phyloP scores from a whole-genome alignment of 75 land plant genomes.

The Pinus tabuliformis region DNA sequence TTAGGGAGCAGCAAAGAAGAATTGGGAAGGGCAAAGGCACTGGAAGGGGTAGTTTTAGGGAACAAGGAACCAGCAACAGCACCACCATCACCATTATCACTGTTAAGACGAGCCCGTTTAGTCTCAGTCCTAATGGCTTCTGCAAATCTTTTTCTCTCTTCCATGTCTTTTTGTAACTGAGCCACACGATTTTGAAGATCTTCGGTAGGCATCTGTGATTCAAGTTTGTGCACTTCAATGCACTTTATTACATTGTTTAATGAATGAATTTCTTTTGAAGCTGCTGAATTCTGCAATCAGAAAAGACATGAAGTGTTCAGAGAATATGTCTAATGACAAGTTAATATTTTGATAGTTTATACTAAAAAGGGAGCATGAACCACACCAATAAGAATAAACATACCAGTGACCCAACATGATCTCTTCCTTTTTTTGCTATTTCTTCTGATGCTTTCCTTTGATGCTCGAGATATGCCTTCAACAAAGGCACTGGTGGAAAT shows the following conservation, averaged over 20 bases:
- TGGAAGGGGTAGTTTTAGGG: neutral
- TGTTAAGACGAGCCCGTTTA: constrained; percentile 41
- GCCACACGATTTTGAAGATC: constrained; percentile 34
- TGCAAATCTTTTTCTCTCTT: constrained; percentile 30
- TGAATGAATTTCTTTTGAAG: constrained; percentile 42
- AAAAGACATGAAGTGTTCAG: too few species aligned
- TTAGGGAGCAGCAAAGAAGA: neutral
- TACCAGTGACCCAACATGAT: constrained; percentile 40
- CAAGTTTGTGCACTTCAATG: constrained; percentile 49
- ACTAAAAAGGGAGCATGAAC: neutral
- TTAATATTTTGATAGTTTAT: neutral
- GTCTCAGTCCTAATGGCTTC: too few species aligned
- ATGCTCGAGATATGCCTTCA: constrained; percentile 50
- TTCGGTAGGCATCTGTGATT: constrained; percentile 30
- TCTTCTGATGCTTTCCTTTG: constrained; percentile 34
- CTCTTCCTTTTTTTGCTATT: constrained; percentile 24
- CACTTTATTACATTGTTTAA: constrained; percentile 38
- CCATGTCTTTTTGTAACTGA: constrained; percentile 39
- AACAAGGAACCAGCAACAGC: neutral
- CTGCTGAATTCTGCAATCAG: constrained; percentile 44
- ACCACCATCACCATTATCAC: constrained; percentile 3
- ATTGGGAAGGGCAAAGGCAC: too few species aligned
- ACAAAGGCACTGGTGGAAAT: constrained; percentile 61
- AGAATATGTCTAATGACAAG: too few species aligned
- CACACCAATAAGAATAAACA: constrained; percentile 3